These are phyloP conservation scores for Monilinia vaccinii-corymbosi DNA, from an alignment of 2,329 filamentous ascomycete species.

Conservation along the genomic window DNA sequence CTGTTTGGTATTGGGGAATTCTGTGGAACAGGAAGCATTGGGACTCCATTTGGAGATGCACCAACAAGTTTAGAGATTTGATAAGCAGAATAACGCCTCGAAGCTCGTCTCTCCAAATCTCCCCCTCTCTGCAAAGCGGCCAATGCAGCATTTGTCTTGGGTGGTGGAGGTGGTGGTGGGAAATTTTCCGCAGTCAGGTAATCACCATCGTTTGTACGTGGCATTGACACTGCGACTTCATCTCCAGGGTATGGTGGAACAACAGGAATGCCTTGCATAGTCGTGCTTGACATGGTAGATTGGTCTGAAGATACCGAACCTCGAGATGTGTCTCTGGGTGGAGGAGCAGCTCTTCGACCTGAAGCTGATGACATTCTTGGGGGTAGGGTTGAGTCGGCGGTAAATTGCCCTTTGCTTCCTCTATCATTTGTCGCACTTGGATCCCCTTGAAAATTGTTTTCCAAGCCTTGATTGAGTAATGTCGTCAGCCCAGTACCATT, in stretches of 20 bases:
- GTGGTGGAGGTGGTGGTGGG: slow-evolving; percentile 68
- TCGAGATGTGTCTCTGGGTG: slow-evolving; percentile 43
- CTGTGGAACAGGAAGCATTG: slow-evolving; percentile 76
- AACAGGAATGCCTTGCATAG: slow-evolving; percentile 68
- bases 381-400: slow-evolving; percentile 34
- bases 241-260: slow-evolving; percentile 62
- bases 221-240: slow-evolving; percentile 41
- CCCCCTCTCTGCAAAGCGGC: slow-evolving; percentile 86
- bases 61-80: slow-evolving; percentile 94
- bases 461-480: slow-evolving; percentile 47
- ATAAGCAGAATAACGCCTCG: slow-evolving; percentile 87
- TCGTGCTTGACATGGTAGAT: slow-evolving; percentile 63
- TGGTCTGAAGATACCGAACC: slow-evolving; percentile 46
- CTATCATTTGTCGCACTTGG: slow-evolving; percentile 15
- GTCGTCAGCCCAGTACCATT: slow-evolving; percentile 48
- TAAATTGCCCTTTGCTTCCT: slow-evolving; percentile 12
- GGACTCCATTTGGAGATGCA: slow-evolving; percentile 69
- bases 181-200: slow-evolving; percentile 48
- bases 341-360: slow-evolving; percentile 16
- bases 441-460: slow-evolving; percentile 22
- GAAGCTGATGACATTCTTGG: slow-evolving; percentile 34
- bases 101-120: slow-evolving; percentile 85
- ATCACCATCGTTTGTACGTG: slow-evolving; percentile 33
- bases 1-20: slow-evolving; percentile 78
- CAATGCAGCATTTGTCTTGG: slow-evolving; percentile 80